Base-by-base conservation (phyloP, 371 early-diverging fungal genomes). In the Parasitella parasitica region DNA sequence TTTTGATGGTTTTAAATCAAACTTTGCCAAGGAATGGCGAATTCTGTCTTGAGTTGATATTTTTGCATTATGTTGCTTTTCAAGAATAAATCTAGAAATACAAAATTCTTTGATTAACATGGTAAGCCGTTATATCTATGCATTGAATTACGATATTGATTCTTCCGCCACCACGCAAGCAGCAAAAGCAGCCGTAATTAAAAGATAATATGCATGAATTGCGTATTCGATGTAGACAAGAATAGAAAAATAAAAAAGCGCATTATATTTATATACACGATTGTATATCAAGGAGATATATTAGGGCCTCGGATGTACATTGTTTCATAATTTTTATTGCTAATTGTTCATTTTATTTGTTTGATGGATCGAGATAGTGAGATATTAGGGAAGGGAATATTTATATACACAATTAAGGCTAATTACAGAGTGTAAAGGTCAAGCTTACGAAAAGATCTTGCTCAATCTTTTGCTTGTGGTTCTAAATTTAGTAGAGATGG, bases 401-500 rank as follows among this genome's bases (percentile, higher is more conserved):
- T 32, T 46, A 20, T 46, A 46, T 24, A 4, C 7, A 16, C 9
- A 12, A 46, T 46, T 24, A 46, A 24, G 46, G 46, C 46, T 46
- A 24, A 46, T 46, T 46, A 46, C 24, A 24, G 22, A 22, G 28
- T 9, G 15, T n/a, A n/a, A n/a, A n/a, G n/a, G n/a, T n/a, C n/a
- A n/a, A 7, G 28, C 20, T 15, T 48, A 48, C 22, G 50, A 58
- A 55, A 63, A 57, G 0, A 63, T 57, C 24, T 38, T 57, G n/a
- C 34, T 56, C 4, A 57, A 32, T 38, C 57, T 37, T 39, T 63
- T 57, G 13, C 51, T 39, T 20, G 51, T 46, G 12, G 50, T 63
- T 24, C 57, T 63, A 8, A 63, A 5, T 24, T 51, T 55, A n/a
- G 57, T 43, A 16, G 63, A 63, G 1, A 39, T 38, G 2, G 63